Evolutionary conservation across 192 early-diverging fungal species (phyloP).

Genomic region (Coemansia asiatica): DNA sequence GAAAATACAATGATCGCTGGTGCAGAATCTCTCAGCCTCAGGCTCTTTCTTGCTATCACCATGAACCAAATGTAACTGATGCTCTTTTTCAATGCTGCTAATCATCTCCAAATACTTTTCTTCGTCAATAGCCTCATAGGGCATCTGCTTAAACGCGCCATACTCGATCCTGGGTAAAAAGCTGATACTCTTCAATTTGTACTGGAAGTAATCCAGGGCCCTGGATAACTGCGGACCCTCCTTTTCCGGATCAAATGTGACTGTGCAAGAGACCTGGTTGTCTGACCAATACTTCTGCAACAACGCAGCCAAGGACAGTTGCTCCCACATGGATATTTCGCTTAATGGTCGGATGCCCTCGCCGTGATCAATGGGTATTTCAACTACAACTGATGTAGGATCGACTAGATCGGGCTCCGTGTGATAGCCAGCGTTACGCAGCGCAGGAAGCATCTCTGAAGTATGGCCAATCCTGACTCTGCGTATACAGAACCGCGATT

Average conservation of each 20-base stretch:
- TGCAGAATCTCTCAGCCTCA: slow-evolving; percentile 18
- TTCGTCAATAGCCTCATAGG: slow-evolving; percentile 50
- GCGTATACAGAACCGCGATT: slow-evolving; percentile 55
- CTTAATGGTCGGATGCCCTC: slow-evolving; percentile 38
- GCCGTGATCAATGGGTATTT: slow-evolving; percentile 55
- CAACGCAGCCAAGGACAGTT: slow-evolving; percentile 51
- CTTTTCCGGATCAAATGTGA: slow-evolving; percentile 48
- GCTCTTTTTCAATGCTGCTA: slow-evolving; percentile 3
- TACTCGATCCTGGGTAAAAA: slow-evolving; percentile 42
- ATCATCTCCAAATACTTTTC: slow-evolving; percentile 33
- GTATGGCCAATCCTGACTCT: slow-evolving; percentile 44
- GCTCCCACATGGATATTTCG: slow-evolving; percentile 57
- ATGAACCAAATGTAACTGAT: neutral
- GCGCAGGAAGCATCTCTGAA: slow-evolving; percentile 27
- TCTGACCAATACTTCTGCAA: slow-evolving; percentile 54
- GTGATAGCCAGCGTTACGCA: slow-evolving; percentile 31
- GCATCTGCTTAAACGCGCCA: slow-evolving; percentile 56
- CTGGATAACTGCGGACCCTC: slow-evolving; percentile 28
- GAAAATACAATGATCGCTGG: slow-evolving; percentile 9
- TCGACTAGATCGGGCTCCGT: slow-evolving; percentile 47
- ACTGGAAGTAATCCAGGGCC: slow-evolving; percentile 56
- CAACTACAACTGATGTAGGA: slow-evolving; percentile 38
- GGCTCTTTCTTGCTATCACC: neutral
- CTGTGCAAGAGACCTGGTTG: slow-evolving; percentile 56
- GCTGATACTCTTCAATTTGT: slow-evolving; percentile 53